Evolutionary conservation across 2,329 filamentous ascomycete species (phyloP), one percentile per base, ranked within the genome.

Genomic region (Aureobasidium sp.): DNA sequence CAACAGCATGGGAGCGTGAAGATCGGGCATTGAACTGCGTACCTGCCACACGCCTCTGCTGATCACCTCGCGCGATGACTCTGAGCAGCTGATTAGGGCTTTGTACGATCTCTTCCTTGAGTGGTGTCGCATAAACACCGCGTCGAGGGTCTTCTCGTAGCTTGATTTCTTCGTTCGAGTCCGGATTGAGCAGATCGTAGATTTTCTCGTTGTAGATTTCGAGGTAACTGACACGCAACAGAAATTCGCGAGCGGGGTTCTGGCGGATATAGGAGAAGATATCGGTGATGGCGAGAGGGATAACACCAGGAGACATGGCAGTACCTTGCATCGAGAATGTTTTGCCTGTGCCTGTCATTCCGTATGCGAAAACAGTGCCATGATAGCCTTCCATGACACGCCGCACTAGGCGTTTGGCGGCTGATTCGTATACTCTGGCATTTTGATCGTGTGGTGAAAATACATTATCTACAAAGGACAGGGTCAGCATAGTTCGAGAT

Each of bases 241-340:
- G 77, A 67, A 99, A 99, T 71, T 99, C 94, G 63, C 94, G 84
- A 39, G 91, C 90, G 0, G 94, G 94, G 1, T 94, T 97, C 76
- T 99, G 94, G 62, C 94, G 88, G 67, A 99, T 99, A 74, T 97
- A 99, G 0, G 94, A 97, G 75, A 99, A 99, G 58, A 99, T 99
- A 72, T 99, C 94, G 65, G 94, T 97, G 68, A 99, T 97, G 42
- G 94, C 94, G 42, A 97, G 81, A 7, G 94, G 94, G 61, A 99
- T 99, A 30, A 99, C 94, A 77, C 94, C 94, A 1, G 94, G 94
- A 42, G 91, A 96, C 3, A 90, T 90, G 49, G 92, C 91, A 11
- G 94, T 99, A 68, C 94, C 94, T 78, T 99, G 94, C 94, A 99
- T 99, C 42, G 93, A 97, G 74, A 97, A 99, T 0, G 94, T 99